Evolutionary conservation across 768 basidiomycete genomes (phyloP).

Genomic region (Lentinula boryana): DNA sequence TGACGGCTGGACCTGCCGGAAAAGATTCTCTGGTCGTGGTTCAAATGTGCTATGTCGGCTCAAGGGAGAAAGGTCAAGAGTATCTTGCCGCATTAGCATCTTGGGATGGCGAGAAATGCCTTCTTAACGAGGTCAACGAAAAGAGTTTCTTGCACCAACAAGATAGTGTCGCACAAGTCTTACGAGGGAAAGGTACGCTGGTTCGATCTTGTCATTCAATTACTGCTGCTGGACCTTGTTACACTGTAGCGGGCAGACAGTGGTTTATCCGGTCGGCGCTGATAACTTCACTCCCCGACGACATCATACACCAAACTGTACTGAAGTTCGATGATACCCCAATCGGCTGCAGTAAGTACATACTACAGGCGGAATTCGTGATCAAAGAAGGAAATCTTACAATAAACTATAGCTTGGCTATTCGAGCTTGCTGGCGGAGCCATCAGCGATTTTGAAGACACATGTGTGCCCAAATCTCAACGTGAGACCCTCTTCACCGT

Average conservation of each 20-base stretch:
- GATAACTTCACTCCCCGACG: constrained; percentile 80
- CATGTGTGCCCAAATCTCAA: constrained; percentile 70
- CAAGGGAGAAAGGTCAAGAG: constrained; percentile 67
- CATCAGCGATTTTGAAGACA: constrained; percentile 64
- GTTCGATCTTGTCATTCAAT: not conserved
- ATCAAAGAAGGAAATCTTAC: not conserved
- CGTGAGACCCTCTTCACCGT: constrained; percentile 81
- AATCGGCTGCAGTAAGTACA: constrained; percentile 80
- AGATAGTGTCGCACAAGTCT: constrained; percentile 84
- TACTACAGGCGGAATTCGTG: not conserved
- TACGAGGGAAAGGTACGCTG: constrained; percentile 69
- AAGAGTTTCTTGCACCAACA: constrained; percentile 88
- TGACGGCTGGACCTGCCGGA: constrained; percentile 84
- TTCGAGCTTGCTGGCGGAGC: constrained; percentile 89
- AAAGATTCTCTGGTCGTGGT: constrained; percentile 85
- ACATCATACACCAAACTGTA: constrained; percentile 80
- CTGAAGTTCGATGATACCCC: constrained; percentile 77
- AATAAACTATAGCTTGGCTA: constrained; percentile 62
- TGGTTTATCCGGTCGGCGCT: constrained; percentile 91
- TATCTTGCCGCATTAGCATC: constrained; percentile 75
- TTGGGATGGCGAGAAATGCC: constrained; percentile 83
- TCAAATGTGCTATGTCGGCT: constrained; percentile 87
- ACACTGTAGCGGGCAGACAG: constrained; percentile 59
- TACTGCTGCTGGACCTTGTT: not conserved
- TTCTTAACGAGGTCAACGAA: constrained; percentile 88